These are phyloP conservation scores for Camellia oleifera DNA, from an alignment of 179 eudicot genomes.

Conservation along the genomic window DNA sequence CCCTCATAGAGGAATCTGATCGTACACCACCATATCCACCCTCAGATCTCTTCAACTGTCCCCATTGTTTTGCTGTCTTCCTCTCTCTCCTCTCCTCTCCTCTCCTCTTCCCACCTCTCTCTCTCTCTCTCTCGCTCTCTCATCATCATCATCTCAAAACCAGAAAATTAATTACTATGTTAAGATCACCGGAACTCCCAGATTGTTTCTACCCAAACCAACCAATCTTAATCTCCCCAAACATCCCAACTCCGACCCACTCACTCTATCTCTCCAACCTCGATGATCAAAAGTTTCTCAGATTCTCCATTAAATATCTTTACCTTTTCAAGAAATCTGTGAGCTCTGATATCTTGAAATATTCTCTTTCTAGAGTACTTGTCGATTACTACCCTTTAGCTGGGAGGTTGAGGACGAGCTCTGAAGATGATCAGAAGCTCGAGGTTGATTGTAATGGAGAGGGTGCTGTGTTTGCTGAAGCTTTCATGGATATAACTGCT, in stretches of 20 bases:
- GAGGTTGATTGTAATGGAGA: constrained; percentile 85
- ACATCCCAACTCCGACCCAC: constrained; percentile 61
- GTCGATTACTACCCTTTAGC: constrained; percentile 87
- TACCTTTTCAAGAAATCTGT: constrained; percentile 53
- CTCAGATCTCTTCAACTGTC: constrained; percentile 14
- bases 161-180: constrained; percentile 3
- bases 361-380: constrained; percentile 59
- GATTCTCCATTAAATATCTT: constrained; percentile 82
- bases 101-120: neutral
- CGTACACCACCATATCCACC: constrained; percentile 31
- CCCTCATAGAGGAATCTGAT: constrained; percentile 21
- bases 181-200: constrained; percentile 52
- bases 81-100: constrained; percentile 10
- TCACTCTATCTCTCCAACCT: constrained; percentile 74
- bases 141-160: neutral
- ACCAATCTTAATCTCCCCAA: constrained; percentile 56
- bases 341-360: constrained; percentile 34
- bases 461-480: constrained; percentile 86
- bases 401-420: constrained; percentile 55
- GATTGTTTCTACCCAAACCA: constrained; percentile 45
- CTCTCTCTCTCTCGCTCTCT: neutral
- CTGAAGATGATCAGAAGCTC: constrained; percentile 49
- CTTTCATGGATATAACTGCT: constrained; percentile 51
- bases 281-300: constrained; percentile 78
- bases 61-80: constrained; percentile 10